phyloP scores from a whole-genome alignment of 2,329 filamentous ascomycete species.

The Fusarium sp. region DNA sequence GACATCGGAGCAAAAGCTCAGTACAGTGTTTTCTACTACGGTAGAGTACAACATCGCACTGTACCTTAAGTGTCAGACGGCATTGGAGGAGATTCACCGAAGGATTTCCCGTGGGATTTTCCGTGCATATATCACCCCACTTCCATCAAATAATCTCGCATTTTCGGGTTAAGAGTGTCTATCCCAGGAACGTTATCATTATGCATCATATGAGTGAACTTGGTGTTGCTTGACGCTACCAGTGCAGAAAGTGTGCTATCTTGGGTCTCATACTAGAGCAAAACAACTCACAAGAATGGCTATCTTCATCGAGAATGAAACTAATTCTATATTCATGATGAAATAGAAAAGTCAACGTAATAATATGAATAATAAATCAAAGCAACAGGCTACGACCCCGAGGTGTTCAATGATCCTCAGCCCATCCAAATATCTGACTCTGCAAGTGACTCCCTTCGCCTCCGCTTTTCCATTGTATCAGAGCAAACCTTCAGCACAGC shows the following conservation, averaged over 20 bases:
- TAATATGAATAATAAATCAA: accelerated
- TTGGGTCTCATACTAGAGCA: not conserved
- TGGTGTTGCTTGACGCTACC: accelerated
- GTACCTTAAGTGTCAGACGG: not conserved
- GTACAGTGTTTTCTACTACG: not conserved
- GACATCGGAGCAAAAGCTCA: not conserved
- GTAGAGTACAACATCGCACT: accelerated
- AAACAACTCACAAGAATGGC: not conserved
- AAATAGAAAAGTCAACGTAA: accelerated
- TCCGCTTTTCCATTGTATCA: not conserved
- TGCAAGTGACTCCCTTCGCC: not conserved
- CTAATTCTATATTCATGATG: accelerated
- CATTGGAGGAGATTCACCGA: not conserved
- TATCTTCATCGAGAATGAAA: not conserved
- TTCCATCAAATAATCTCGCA: not conserved
- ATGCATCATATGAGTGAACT: no score
- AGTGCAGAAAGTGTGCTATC: no score
- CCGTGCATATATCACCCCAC: not conserved
- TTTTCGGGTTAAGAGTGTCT: not conserved
- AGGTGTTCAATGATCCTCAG: accelerated
- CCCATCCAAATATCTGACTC: not conserved
- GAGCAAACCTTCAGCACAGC: not conserved
- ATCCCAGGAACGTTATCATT: not conserved
- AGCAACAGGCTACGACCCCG: not conserved
- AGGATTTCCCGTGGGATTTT: not conserved